Evolutionary conservation across 2,329 filamentous ascomycete genomes (phyloP).

Genomic region (Aspergillus felis): DNA sequence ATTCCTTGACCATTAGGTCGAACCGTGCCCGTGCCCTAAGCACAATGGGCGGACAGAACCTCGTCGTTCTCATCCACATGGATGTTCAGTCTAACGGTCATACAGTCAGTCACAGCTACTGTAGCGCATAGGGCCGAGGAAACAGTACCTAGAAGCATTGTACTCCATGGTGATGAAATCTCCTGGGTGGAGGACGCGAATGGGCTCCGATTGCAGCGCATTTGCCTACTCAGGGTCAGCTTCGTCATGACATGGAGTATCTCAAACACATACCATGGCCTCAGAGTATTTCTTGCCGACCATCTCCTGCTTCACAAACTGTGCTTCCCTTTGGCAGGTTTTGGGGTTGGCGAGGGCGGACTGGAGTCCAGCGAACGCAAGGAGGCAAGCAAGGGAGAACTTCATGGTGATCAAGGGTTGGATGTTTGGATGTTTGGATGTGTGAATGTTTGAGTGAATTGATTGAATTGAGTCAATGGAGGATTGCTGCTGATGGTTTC

Average conservation of each 20-base stretch:
- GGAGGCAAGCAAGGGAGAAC: not conserved
- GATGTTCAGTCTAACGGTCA: not conserved
- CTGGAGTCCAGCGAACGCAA: not conserved
- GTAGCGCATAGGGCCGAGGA: not conserved
- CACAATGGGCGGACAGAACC: not conserved
- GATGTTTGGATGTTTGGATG: not conserved
- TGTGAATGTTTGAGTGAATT: too few relatives aligned
- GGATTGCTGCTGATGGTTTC: not conserved
- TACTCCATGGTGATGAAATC: not conserved
- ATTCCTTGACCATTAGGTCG: not conserved
- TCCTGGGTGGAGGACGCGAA: not conserved
- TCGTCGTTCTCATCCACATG: not conserved
- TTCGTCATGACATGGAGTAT: not conserved
- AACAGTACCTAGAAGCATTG: not conserved
- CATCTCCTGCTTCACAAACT: not conserved
- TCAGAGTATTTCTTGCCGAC: not conserved
- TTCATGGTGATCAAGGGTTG: not conserved
- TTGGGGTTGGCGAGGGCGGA: not conserved
- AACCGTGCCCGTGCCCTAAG: not conserved
- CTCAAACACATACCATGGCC: not conserved
- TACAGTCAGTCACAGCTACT: not conserved
- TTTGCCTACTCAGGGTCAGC: not conserved
- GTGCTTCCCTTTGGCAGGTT: not conserved
- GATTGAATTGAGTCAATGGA: not conserved
- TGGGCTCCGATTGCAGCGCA: not conserved